These are phyloP conservation scores for Lactarius quietus DNA, from an alignment of 768 basidiomycete species.

Conservation along the genomic window DNA sequence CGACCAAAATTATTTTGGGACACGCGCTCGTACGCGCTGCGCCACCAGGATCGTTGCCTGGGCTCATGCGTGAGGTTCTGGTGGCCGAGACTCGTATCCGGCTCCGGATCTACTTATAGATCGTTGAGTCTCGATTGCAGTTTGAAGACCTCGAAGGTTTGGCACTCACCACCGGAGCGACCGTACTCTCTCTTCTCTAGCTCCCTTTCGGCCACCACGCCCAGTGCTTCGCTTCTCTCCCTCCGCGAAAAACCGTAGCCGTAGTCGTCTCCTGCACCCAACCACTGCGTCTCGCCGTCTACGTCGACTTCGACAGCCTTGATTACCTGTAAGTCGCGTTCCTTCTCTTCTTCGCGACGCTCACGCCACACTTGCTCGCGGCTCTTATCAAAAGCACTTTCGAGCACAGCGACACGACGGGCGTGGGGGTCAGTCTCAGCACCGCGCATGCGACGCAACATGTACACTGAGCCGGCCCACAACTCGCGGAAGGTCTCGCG, in stretches of 20 bases:
- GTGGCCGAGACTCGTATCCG: background rate
- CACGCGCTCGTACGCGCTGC: conserved; percentile 22
- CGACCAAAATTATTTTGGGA: conserved; percentile 22
- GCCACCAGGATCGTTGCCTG: conserved; percentile 25
- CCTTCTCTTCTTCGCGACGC: conserved; percentile 9
- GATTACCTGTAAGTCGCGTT: conserved; percentile 8
- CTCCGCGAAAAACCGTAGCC: conserved; percentile 41
- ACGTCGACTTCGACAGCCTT: conserved; percentile 29
- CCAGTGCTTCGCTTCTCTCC: conserved; percentile 53
- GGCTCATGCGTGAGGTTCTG: conserved; percentile 1
- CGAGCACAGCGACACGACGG: conserved; percentile 39
- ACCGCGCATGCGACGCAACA: conserved; percentile 50
- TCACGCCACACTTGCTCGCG: conserved; percentile 26
- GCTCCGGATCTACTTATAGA: background rate
- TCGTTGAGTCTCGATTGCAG: background rate
- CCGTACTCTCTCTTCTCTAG: conserved; percentile 37
- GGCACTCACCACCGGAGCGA: conserved; percentile 15
- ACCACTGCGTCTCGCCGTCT: conserved; percentile 49
- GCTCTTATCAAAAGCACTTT: conserved; percentile 35
- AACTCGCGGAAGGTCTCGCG: conserved; percentile 66
- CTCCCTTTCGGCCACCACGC: conserved; percentile 51
- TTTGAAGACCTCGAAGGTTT: background rate
- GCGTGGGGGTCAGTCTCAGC: conserved; percentile 50
- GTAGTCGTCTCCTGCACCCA: conserved; percentile 46
- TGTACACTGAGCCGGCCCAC: conserved; percentile 53